Base-by-base conservation (phyloP, 352 stramenopile genomes). In the Halophytophthora polymorphica region DNA sequence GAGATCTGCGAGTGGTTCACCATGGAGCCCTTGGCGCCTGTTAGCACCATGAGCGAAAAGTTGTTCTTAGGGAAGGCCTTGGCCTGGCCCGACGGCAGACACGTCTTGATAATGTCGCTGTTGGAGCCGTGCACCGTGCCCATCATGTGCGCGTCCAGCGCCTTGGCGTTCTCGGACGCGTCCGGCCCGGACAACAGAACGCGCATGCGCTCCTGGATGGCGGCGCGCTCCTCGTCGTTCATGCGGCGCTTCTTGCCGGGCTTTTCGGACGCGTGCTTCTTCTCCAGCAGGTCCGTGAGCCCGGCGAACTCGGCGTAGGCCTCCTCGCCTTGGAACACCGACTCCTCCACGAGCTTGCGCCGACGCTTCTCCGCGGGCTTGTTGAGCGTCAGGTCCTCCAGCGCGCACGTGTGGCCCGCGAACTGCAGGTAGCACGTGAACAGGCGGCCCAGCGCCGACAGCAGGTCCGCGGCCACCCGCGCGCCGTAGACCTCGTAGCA, bases 1-100 rank as follows among this genome's bases (percentile, higher is more conserved):
- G 95, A 98, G 48, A 99, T 97, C 70, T 98, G 91, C 25, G 96
- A 99, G 74, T 99, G 97, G 82, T 99, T 99, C 11, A 99, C 97
- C 76, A 98, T 98, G 33, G 95, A 99, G 12, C 98, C 98, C 82
- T 99, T 99, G 17, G 97, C 97, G 59, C 98, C 98, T 28, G 97
- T 99, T 12, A 98, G 86, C 18, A 99, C 96, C 97, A 99, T 99
- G 14, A 99, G 81, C 53, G 93, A 97, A 76, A 99, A 99, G 45
- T 90, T 97, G 76, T 99, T 99, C 48, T 87, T 73, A 10, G 97
- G 97, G 78, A 99, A 99, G 18, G 96, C 85, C 63, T 99, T 98
- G 10, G 83, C 88, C 61, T 99, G 90, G 18, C 97, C 97, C 58
- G 90, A 81, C 0, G 98, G 98, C 50, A 99, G 77, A 88, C 97